Evolutionary conservation across 257 asterid genomes (phyloP).

Genomic region (Paraleonurus japonicus): DNA sequence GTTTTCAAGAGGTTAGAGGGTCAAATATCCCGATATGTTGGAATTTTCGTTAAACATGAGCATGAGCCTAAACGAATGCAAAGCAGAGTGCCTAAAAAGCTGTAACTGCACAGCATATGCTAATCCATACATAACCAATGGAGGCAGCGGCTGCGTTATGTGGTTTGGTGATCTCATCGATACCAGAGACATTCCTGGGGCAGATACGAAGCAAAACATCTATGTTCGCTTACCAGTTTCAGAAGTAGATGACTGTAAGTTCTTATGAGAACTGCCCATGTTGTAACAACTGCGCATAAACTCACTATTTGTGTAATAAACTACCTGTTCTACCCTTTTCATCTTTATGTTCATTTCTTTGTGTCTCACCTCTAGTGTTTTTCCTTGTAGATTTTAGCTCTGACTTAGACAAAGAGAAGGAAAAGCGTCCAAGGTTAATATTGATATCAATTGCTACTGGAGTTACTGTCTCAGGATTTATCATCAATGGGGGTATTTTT

Average conservation of each 20-base stretch:
- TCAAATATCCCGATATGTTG: slow-evolving; percentile 14
- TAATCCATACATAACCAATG: slow-evolving; percentile 13
- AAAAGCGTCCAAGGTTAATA: neutral
- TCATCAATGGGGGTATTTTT: neutral
- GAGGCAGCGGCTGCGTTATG: slow-evolving; percentile 29
- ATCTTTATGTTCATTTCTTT: too few relatives aligned
- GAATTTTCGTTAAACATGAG: neutral
- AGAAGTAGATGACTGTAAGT: slow-evolving; percentile 15
- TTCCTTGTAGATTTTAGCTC: neutral
- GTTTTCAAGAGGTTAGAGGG: slow-evolving; percentile 26
- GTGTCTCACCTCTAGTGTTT: too few relatives aligned
- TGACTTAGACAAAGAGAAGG: neutral
- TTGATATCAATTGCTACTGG: neutral
- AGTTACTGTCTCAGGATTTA: neutral
- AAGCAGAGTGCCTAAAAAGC: neutral
- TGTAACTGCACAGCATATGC: too few relatives aligned
- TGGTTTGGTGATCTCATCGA: slow-evolving; percentile 36
- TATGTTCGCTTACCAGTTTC: slow-evolving; percentile 26
- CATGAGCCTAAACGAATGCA: neutral
- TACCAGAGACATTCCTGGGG: neutral
- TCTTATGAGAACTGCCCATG: neutral
- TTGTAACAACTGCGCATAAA: neutral
- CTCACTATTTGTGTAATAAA: neutral
- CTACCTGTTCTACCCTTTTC: too few relatives aligned
- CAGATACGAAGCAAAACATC: too few relatives aligned